A percentile compares a stretch with the other conserved stretches of the same genome.
phyloP scores from a whole-genome alignment of 2,329 filamentous ascomycete genomes.

The Diaporthe ampelina region DNA sequence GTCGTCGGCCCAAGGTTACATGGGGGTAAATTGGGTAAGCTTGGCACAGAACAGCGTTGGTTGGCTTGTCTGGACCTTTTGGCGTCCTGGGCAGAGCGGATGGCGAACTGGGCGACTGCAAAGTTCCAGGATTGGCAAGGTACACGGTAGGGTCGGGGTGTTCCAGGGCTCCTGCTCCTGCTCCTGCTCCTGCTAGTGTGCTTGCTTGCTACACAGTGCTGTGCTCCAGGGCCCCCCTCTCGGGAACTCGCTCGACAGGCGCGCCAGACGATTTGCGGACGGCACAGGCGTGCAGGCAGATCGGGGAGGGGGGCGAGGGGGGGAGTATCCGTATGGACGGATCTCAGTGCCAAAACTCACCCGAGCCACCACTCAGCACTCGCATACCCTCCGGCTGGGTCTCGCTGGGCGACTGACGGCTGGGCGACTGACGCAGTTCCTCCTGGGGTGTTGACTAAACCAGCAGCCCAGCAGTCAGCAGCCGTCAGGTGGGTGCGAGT shows the following conservation, averaged over 20 bases:
- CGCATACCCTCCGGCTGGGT: not conserved
- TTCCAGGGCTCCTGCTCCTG: not conserved
- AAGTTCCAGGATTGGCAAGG: slow-evolving; percentile 18
- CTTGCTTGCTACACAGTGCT: too few relatives aligned
- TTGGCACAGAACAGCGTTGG: slow-evolving; percentile 26
- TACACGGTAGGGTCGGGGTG: not conserved
- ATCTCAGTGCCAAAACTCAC: not conserved
- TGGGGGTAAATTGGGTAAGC: slow-evolving; percentile 35
- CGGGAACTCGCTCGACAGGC: slow-evolving; percentile 10
- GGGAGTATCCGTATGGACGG: slow-evolving; percentile 26
- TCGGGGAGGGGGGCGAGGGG: slow-evolving; percentile 7
- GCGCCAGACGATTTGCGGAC: slow-evolving; percentile 14
- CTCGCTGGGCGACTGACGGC: slow-evolving; percentile 1
- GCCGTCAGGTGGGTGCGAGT: slow-evolving; percentile 6
- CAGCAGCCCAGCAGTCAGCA: not conserved
- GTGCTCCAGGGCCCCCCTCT: not conserved
- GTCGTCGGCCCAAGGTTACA: slow-evolving; percentile 40
- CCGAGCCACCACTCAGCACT: slow-evolving; percentile 8
- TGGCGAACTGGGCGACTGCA: slow-evolving; percentile 11
- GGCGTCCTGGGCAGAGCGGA: not conserved
- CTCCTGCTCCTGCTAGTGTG: too few relatives aligned
- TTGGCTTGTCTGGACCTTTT: slow-evolving; percentile 17
- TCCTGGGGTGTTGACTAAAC: not conserved
- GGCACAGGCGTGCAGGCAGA: slow-evolving; percentile 8
- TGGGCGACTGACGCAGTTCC: not conserved